A percentile compares a stretch with the other conserved stretches of the same genome.
Conservation (phyloP, 75 land plant genomes). For the Pseudotsuga menziesii region DNA sequence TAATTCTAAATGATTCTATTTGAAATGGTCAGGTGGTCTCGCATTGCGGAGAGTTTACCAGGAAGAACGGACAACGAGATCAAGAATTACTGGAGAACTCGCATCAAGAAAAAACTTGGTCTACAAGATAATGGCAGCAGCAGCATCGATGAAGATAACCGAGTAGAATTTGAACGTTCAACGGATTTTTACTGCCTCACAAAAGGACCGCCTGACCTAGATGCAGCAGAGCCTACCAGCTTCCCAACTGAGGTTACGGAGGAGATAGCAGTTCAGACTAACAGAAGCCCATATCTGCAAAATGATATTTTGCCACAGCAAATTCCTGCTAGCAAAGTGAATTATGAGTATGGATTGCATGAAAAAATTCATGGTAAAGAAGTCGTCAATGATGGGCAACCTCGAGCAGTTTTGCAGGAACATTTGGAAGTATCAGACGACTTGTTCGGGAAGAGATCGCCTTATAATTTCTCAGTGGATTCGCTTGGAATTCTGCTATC, state of each 20-base stretch:
- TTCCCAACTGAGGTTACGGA: background rate
- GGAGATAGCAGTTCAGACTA: background rate
- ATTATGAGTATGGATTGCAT: background rate
- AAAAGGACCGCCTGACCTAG: background rate
- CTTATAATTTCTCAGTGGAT: background rate
- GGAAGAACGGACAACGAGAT: constrained; percentile 18
- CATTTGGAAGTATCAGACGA: background rate
- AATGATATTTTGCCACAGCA: background rate
- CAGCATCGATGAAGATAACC: background rate
- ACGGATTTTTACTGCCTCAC: background rate
- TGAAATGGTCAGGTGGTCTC: background rate
- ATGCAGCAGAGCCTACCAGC: background rate
- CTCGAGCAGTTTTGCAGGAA: background rate
- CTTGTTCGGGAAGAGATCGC: no score
- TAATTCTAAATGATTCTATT: no score
- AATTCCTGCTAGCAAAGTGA: background rate
- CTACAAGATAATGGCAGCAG: background rate
- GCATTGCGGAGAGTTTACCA: constrained; percentile 12
- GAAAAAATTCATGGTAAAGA: background rate
- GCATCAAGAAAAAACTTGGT: constrained; percentile 11
- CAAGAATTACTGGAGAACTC: constrained; percentile 19
- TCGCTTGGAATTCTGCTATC: background rate
- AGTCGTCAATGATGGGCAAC: background rate
- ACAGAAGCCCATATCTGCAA: background rate
- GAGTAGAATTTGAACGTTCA: background rate